Base-by-base conservation (phyloP, 768 basidiomycete species). In the Termitomyces sp. region DNA sequence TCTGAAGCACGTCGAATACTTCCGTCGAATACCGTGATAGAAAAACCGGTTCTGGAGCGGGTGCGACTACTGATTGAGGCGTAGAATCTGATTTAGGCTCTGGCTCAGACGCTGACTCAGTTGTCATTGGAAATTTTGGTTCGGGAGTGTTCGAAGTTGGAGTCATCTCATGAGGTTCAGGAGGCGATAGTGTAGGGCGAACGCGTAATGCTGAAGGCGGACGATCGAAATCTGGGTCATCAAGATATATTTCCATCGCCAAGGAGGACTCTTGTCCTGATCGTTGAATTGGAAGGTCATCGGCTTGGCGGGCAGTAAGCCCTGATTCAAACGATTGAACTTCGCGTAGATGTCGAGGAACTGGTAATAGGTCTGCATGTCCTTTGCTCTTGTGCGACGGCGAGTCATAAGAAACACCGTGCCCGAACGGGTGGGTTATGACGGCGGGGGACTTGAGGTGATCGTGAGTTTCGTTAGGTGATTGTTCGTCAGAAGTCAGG, bases 251-350 rank as follows among this genome's bases (percentile, higher is more conserved):
- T 40, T 68, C 64, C 41, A 54, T 59, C 16, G 56, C 55, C 33
- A 64, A 55, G 26, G 61, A 53, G 2, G 68, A 62, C 14, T 61
- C 57, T 43, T 38, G 58, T 49, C 57, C 55, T n/a, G 50, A 18
- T 16, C 47, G 59, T 47, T 62, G 60, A 18, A 30, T 26, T n/a
- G 57, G 59, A 30, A 48, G 48, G 41, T 79, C 79, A 38, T 56
- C 55, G 33, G 67, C 68, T 50, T 88, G 88, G 26, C 85, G 81
- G 0, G 89, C 91, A 0, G 92, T 94, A 40, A 89, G 70, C 1
- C 85, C 86, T 4, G 91, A 93, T 64, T 94, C 92, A 67, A 93
- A 94, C 0, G 89, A 91, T 64, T 93, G 90, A 87, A 93, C 89
- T 69, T 87, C 88, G 26, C 91, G 86, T n/a, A 94, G 69, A 46